Conservation (phyloP, 257 asterid genomes). For the Avicennia marina region DNA sequence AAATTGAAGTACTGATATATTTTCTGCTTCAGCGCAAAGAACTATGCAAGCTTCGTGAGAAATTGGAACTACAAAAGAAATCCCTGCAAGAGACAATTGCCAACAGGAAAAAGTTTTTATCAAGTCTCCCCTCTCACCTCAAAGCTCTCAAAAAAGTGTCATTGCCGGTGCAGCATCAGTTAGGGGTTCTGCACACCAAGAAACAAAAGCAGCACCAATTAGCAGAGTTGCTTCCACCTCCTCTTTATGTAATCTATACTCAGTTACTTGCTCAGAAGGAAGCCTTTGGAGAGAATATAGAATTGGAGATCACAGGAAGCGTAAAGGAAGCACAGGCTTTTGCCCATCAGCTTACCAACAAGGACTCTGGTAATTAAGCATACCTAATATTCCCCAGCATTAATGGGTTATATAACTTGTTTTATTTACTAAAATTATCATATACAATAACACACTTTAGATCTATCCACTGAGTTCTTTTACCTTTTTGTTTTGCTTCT, state of each 20-base stretch:
- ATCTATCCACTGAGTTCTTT: neutral
- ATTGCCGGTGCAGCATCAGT: constrained; percentile 83
- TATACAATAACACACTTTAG: neutral
- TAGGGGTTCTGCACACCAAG: constrained; percentile 83
- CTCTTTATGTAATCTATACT: constrained; percentile 81
- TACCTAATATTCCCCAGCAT: neutral
- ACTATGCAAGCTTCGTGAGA: constrained; percentile 82
- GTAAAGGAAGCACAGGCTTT: constrained; percentile 87
- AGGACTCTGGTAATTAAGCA: constrained; percentile 55
- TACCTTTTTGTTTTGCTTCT: neutral
- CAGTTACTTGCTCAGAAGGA: constrained; percentile 94
- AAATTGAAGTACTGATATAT: neutral
- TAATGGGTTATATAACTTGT: neutral
- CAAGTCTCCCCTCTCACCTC: constrained; percentile 96
- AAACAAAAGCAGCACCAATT: constrained; percentile 87
- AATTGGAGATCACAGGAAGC: constrained; percentile 85
- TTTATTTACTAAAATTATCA: constrained; percentile 8
- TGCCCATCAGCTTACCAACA: constrained; percentile 81
- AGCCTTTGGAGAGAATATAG: constrained; percentile 87
- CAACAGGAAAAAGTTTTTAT: constrained; percentile 79
- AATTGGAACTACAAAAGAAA: constrained; percentile 77
- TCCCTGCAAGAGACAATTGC: constrained; percentile 78
- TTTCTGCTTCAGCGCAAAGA: constrained; percentile 77
- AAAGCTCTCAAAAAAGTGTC: constrained; percentile 96
- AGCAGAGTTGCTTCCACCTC: constrained; percentile 96